Conservation (phyloP, 352 stramenopile genomes). For the Lagenidium giganteum region DNA sequence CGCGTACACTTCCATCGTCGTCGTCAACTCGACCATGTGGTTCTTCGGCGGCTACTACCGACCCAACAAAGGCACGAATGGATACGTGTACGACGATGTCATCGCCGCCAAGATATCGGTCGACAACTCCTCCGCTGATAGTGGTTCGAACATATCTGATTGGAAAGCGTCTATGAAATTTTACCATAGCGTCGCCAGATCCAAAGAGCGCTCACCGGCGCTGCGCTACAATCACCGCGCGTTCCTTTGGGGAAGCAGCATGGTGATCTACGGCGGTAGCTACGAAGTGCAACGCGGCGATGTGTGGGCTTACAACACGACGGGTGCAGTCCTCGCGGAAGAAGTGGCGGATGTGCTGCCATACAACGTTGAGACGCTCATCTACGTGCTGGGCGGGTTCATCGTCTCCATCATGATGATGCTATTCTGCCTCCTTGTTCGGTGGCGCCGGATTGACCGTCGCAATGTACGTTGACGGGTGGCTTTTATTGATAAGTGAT, state of each 20-base stretch:
- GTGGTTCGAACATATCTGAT: background rate
- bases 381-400: constrained; percentile 69
- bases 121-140: no score
- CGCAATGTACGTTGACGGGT: constrained; percentile 35
- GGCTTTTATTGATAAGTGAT: background rate
- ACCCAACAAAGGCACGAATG: constrained; percentile 37
- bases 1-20: constrained; percentile 54
- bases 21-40: constrained; percentile 43
- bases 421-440: constrained; percentile 51
- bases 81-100: constrained; percentile 71
- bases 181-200: constrained; percentile 13
- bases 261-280: constrained; percentile 69
- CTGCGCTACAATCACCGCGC: constrained; percentile 68
- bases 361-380: constrained; percentile 54
- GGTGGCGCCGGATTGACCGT: constrained; percentile 53
- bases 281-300: constrained; percentile 64
- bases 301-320: constrained; percentile 70
- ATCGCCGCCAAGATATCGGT: constrained; percentile 27
- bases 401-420: constrained; percentile 58
- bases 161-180: constrained; percentile 24
- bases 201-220: constrained; percentile 18
- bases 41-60: constrained; percentile 77
- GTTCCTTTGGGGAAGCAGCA: constrained; percentile 38
- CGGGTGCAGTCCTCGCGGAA: constrained; percentile 20
- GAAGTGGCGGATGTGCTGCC: constrained; percentile 21